Evolutionary conservation across 192 early-diverging fungal species (phyloP), one percentile per base, ranked within the genome.

Genomic region (Physocladia obscura): DNA sequence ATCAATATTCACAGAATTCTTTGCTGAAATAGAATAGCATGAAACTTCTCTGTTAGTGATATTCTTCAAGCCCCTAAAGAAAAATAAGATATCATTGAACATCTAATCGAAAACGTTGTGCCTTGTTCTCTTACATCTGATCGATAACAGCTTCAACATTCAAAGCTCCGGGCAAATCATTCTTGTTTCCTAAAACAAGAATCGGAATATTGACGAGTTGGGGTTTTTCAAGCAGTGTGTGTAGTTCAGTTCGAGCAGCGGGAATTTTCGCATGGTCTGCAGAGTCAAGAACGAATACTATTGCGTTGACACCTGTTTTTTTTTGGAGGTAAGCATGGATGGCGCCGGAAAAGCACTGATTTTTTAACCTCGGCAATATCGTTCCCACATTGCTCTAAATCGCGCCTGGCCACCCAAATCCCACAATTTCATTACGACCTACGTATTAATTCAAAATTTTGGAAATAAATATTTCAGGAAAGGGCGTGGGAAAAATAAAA

Each of bases 171-270:
- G 90, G 88, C 60, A 99, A 76, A 78, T 99, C 97, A 64, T 98
- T 99, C 86, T 99, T 99, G 80, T 98, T 99, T 0, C 94, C 97
- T 22, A 99, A 86, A 21, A 99, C 94, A 29, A 99, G 84, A n/a
- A 99, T 89, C 19, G 97, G 97, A 44, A 99, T 98, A 59, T 88
- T 90, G 0, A 89, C 88, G 60, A 99, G 80, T 76, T 93, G 92
- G 22, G 95, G 93, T 76, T 97, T 97, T 61, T 97, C 93, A 62
- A 99, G 81, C 27, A 99, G 73, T 50, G 81, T 89, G 81, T 92
- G 90, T 31, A 99, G 88, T 77, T 99, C 97, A 17, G 90, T 91
- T 48, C 90, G 84, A 22, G 96, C 94, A 59, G 93, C 93, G 34
- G 92, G 93, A 67, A 99, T 67, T 73, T 98, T 97, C 36, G 87